Evolutionary conservation across 345 rosid genomes (phyloP), one percentile per base, ranked within the genome.

Genomic region (Excoecaria cochinchinensis): DNA sequence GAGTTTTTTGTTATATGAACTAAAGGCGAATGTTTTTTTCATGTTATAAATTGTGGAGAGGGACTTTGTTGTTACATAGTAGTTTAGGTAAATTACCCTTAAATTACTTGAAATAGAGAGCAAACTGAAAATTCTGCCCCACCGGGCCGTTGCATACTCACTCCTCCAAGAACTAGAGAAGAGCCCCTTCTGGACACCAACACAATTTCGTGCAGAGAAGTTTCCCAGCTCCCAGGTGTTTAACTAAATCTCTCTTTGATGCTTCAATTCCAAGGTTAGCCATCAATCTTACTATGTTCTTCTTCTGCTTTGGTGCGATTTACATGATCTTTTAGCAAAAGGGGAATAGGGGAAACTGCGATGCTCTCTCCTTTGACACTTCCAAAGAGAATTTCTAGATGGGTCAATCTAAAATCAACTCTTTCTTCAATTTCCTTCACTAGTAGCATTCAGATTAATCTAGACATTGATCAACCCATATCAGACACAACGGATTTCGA

Each of bases 351-450:
- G 16, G 6, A 31, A 4, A 66, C 76, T 52, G 62, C 69, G 40
- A 86, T 78, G 84, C 80, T 83, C 76, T 72, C 76, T 36, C 47
- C 86, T 70, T 67, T 73, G 24, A 80, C 77, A 50, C 55, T 81
- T 75, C 67, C 76, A 13, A 77, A 46, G 74, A 83, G 77, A 73
- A 74, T 83, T 69, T 62, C 72, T 76, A 73, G 24, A 16, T 79
- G 82, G 79, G 69, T 79, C 64, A 73, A 15, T 74, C 77, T 76
- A 21, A 77, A 72, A 8, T 68, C 82, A 0, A 38, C 69, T 63
- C 57, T 83, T 69, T 88, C 84, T 72, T 83, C 84, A 6, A 25
- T 79, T 69, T 81, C 87, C 5, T 82, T 79, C 79, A 56, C 84
- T 25, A 72, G 13, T 50, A 73, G 62, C 70, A 47, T 83, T 72